These are phyloP conservation scores for Clitocybe nebularis DNA, from an alignment of 1,284 basidiomycete species.

Conservation along the genomic window DNA sequence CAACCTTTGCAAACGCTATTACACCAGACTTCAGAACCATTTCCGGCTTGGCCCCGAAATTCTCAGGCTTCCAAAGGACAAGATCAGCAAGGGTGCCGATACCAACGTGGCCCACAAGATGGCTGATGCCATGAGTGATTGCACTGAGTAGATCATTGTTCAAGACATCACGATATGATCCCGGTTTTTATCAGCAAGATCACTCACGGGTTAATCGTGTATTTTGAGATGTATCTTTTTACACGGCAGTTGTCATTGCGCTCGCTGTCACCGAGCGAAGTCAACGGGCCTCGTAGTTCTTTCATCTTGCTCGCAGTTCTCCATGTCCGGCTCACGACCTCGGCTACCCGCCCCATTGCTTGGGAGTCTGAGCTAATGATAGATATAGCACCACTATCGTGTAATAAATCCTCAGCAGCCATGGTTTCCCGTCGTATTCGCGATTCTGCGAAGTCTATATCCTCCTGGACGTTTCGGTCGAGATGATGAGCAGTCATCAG, in stretches of 20 bases:
- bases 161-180: constrained; percentile 2
- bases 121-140: constrained; percentile 89
- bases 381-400: constrained; percentile 91
- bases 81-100: constrained; percentile 88
- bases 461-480: constrained; percentile 86
- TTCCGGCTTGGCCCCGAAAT: constrained; percentile 90
- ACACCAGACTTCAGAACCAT: constrained; percentile 94
- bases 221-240: constrained; percentile 95
- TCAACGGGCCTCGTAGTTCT: constrained; percentile 71
- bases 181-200: not conserved
- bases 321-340: constrained; percentile 94
- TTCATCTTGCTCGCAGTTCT: constrained; percentile 96
- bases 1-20: constrained; percentile 84
- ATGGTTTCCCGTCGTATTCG: constrained; percentile 96
- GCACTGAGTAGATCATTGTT: constrained; percentile 50
- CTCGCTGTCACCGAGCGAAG: constrained; percentile 55
- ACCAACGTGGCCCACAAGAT: constrained; percentile 83
- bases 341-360: constrained; percentile 97
- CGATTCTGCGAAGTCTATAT: constrained; percentile 95
- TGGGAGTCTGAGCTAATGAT: constrained; percentile 97
- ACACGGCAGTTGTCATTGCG: constrained; percentile 91
- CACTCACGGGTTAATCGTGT: constrained; percentile 95
- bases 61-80: constrained; percentile 90
- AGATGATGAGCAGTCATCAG: constrained; percentile 96
- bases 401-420: constrained; percentile 95